These are phyloP conservation scores for Pochonia chlamydosporia DNA, from an alignment of 2,329 filamentous ascomycete genomes.

Conservation along the genomic window DNA sequence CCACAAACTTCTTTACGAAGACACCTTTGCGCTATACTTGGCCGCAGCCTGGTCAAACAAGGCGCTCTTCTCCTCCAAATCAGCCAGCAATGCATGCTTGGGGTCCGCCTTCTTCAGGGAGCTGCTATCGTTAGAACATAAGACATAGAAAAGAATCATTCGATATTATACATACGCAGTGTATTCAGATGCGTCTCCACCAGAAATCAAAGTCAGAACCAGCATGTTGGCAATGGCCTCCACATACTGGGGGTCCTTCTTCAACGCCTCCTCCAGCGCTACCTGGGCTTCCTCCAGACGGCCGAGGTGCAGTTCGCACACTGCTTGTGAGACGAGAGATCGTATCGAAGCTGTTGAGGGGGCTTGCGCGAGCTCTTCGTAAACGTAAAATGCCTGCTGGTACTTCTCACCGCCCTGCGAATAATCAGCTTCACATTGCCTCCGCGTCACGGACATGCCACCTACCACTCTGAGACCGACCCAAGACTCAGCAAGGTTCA, in stretches of 20 bases:
- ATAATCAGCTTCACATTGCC: constrained; percentile 18
- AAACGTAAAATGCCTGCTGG: constrained; percentile 95
- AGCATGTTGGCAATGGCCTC: constrained; percentile 78
- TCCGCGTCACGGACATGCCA: background rate
- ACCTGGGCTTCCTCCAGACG: constrained; percentile 83
- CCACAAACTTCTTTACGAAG: constrained; percentile 31
- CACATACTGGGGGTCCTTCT: constrained; percentile 64
- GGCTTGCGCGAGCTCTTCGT: constrained; percentile 88
- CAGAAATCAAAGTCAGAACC: constrained; percentile 71
- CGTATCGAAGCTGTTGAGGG: constrained; percentile 71
- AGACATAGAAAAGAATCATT: background rate
- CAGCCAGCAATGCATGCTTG: constrained; percentile 64
- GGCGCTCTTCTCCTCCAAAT: constrained; percentile 79
- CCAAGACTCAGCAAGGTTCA: constrained; percentile 95
- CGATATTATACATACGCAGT: constrained; percentile 46
- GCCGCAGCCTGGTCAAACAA: constrained; percentile 79
- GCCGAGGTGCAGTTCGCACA: constrained; percentile 86
- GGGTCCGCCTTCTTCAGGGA: constrained; percentile 53
- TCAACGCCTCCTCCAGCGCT: constrained; percentile 73
- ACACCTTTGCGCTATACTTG: constrained; percentile 83
- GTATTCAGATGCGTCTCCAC: constrained; percentile 62
- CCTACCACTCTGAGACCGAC: constrained; percentile 77
- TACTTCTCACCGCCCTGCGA: constrained; percentile 85
- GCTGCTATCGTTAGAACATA: constrained; percentile 31
- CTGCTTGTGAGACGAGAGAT: constrained; percentile 78